Evolutionary conservation across 2,329 filamentous ascomycete genomes (phyloP).

Genomic region (Alternaria gaisen): DNA sequence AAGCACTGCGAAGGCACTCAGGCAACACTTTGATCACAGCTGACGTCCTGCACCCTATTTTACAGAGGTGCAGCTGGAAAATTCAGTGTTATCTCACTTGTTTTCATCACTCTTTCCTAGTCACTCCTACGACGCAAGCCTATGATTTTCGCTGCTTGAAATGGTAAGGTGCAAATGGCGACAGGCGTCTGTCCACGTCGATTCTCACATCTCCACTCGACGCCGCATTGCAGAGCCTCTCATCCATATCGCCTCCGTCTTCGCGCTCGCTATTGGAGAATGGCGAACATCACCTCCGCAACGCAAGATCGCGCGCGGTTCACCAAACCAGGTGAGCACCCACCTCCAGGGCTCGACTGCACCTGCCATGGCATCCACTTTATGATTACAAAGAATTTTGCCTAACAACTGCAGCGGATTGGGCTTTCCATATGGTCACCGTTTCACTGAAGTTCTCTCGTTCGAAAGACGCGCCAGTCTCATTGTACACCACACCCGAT

Average conservation of each 20-base stretch:
- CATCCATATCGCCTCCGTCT: not conserved
- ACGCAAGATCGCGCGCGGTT: constrained; percentile 14
- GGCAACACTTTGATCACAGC: not conserved
- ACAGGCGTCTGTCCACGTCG: not conserved
- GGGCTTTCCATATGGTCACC: constrained; percentile 23
- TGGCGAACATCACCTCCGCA: constrained; percentile 7
- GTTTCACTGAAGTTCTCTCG: constrained; percentile 22
- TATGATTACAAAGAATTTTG: not conserved
- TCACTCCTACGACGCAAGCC: not conserved
- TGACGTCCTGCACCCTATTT: not conserved
- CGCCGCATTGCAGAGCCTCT: not conserved
- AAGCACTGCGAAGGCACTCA: not conserved
- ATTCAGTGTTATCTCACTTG: not conserved
- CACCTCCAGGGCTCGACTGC: not conserved
- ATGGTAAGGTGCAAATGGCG: not conserved
- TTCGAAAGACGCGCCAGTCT: not conserved
- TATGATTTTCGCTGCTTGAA: not conserved
- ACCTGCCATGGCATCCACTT: not conserved
- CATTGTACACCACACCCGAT: not conserved
- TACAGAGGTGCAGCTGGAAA: no score
- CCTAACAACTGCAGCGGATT: constrained; percentile 20
- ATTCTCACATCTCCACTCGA: not conserved
- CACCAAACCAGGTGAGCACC: constrained; percentile 21
- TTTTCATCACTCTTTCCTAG: not conserved
- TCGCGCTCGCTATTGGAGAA: not conserved